A percentile compares a stretch with the other conserved stretches of the same genome.
phyloP scores from a whole-genome alignment of 2,329 filamentous ascomycete species.

The Scedosporium apiospermum region DNA sequence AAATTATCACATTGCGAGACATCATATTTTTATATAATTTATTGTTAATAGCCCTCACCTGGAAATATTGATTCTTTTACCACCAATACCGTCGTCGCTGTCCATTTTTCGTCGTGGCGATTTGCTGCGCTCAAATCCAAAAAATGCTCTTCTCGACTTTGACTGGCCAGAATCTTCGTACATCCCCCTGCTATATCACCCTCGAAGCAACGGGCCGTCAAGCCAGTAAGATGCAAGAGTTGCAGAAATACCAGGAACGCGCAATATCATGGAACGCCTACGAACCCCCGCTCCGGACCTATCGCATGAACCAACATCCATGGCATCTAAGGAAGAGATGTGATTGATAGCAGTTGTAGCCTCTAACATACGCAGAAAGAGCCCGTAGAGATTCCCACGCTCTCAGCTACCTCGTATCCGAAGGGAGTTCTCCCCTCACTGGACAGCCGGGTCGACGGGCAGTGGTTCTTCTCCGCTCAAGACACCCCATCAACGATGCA shows the following conservation, averaged over 20 bases:
- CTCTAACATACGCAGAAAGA: too few species aligned
- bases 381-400: too few species aligned
- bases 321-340: too few species aligned
- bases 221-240: not conserved
- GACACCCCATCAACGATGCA: not conserved
- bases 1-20: too few species aligned
- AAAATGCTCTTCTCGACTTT: not conserved
- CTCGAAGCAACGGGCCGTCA: not conserved
- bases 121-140: not conserved
- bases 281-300: not conserved
- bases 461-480: too few species aligned
- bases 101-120: not conserved
- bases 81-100: not conserved
- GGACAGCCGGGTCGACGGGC: too few species aligned
- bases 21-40: too few species aligned
- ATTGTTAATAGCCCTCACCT: not conserved
- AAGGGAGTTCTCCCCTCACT: too few species aligned
- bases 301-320: not conserved
- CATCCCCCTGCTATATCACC: not conserved
- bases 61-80: not conserved
- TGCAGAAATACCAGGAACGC: not conserved
- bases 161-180: not conserved
- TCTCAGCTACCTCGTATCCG: too few species aligned
- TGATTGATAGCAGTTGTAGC: too few species aligned
- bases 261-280: not conserved